Base-by-base conservation (phyloP, 805 yeast genomes). In the Deakozyma indianensis region DNA sequence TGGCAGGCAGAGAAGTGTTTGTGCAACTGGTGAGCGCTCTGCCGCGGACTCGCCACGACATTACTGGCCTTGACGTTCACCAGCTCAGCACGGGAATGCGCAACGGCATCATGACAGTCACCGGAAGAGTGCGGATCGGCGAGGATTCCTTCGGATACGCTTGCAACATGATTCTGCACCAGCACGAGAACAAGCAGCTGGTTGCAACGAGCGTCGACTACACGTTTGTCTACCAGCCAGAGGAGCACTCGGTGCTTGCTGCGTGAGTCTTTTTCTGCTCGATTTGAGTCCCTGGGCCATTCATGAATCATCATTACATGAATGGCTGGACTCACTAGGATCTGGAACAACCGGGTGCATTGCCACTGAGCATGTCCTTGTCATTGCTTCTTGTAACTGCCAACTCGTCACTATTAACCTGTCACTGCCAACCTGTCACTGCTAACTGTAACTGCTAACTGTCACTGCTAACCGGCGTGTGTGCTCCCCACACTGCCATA, bases 1-100 rank as follows among this genome's bases (percentile, higher is more conserved):
- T 66, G 20, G 61, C 54, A 9, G 71, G 71, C 5, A 56, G 59
- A 5, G 62, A 55, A n/a, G 59, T 62, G 9, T 58, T 65, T 44
- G 44, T 54, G 24, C 59, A 60, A 41, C 55, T 66, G 60, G 51
- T 59, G 47, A 41, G 50, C 3, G 51, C 51, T 4, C 57, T 63
- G 59, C 71, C 71, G 4, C 41, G 44, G 4, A 64, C 66, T 15
- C 23, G 27, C 16, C 71, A 67, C 51, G 66, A 58, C 3, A 43
- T 64, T 15, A 45, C 57, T 4, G 60, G 62, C 4, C 54, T 50
- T 45, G 66, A 67, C 47, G 63, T 61, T 43, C 69, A 67, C 42
- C 68, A 68, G 14, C 51, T 66, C 43, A 61, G 64, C 4, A 50
- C 49, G 18, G 52, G 53, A 35, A 51, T 52, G 43, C 38, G 38